Base-by-base conservation (phyloP, 1,139 yeast genomes). In the Oligophagozyma castellii region DNA sequence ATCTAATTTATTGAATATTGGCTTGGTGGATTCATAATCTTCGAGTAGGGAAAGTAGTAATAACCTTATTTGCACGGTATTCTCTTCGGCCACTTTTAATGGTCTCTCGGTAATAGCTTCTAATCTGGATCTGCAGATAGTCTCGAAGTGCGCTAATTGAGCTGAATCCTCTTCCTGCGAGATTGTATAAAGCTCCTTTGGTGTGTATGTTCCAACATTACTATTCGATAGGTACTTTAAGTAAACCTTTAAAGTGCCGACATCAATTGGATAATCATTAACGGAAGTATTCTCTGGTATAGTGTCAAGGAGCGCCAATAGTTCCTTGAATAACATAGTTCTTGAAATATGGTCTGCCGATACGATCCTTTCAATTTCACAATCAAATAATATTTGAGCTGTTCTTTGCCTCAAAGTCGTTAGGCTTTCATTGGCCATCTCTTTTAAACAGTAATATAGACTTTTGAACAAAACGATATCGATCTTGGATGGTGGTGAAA, bases 121-220 rank as follows among this genome's bases (percentile, higher is more conserved):
- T 18, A 18, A 7, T 18, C 10, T 18, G 10, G 8, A 7, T 10
- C 10, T 18, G 11, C 43, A 33, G 14, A 42, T 32, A 1, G 44
- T 33, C 4, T 42, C 33, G 25, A 44, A 48, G 29, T 37, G 43
- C 4, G 44, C 38, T 10, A 33, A 27, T 32, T 49, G 54, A n/a
- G 36, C 38, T 7, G 35, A 22, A 21, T 37, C 38, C 14, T 37
- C 39, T 24, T 40, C 44, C 23, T 40, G 30, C 1, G 43, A 25
- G 4, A 49, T 38, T 10, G 33, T 27, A 28, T 37, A 35, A 5
- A 49, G 21, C 14, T 40, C 44, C 23, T 35, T 35, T 4, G 46
- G 28, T 16, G 35, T 37, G 16, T 35, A 39, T n/a, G 30, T 36
- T 7, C 10, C 20, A 10, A 18, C 27, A 24, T 34, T 22, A 3